Evolutionary conservation across 2,329 filamentous ascomycete genomes (phyloP).

Genomic region (Rutstroemia sp.): DNA sequence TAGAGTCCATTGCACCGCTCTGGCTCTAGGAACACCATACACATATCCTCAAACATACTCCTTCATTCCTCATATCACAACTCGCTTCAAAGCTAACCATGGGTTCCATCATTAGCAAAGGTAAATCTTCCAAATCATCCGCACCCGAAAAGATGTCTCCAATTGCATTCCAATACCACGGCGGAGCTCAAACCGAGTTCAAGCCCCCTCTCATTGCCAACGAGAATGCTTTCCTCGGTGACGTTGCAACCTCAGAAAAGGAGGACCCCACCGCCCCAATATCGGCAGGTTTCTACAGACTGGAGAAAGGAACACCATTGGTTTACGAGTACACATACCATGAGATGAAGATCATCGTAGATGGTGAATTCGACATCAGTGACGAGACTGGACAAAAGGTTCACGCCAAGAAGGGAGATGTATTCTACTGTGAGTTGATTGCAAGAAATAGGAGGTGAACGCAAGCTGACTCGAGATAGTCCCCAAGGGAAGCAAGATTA

Average conservation of each 20-base stretch:
- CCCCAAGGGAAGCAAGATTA: conserved; percentile 30
- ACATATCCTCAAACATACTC: neutral
- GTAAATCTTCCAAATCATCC: neutral
- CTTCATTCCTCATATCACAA: neutral
- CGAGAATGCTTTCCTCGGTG: conserved; percentile 55
- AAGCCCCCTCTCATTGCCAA: conserved; percentile 56
- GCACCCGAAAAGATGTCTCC: conserved; percentile 17
- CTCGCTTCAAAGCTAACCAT: neutral
- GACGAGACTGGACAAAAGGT: conserved; percentile 52
- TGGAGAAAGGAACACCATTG: conserved; percentile 55
- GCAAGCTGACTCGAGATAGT: conserved; percentile 19
- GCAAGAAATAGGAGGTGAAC: neutral
- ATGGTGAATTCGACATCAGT: conserved; percentile 52
- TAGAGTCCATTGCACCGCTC: neutral
- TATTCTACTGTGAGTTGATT: conserved; percentile 44
- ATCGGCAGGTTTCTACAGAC: conserved; percentile 51
- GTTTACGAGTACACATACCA: conserved; percentile 58
- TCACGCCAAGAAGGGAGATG: conserved; percentile 51
- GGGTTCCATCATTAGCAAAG: neutral
- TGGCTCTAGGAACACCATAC: too few relatives aligned
- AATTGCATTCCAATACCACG: conserved; percentile 35
- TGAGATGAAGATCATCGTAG: conserved; percentile 62
- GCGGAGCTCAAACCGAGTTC: conserved; percentile 46
- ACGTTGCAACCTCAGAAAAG: conserved; percentile 42
- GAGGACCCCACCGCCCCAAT: conserved; percentile 47